Evolutionary conservation across 495 filamentous ascomycete genomes (phyloP), one percentile per base, ranked within the genome.

Genomic region (Tirmania nivea): DNA sequence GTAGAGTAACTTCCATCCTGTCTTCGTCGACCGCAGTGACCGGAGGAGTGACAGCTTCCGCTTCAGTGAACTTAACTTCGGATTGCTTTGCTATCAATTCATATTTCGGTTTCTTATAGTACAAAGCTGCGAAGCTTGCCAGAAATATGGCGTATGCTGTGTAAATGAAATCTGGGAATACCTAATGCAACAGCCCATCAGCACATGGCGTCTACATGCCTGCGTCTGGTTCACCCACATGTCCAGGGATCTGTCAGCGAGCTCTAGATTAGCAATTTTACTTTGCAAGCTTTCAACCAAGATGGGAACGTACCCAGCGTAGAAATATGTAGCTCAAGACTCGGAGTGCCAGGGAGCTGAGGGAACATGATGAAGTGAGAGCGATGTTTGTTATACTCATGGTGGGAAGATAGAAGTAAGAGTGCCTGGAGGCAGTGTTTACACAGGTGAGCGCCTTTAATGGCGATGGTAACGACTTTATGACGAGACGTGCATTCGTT

Each of bases 81-180:
- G 80, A 65, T 48, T 79, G 71, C 53, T 80, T 78, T 2, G 66
- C 69, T 5, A 83, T 60, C 10, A 83, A 60, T 31, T 76, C 69
- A 61, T 78, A 79, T 51, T 73, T 71, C 7, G 78, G 68, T 52
- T 76, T 76, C 2, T 71, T 70, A 14, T 72, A 62, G 59, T 76
- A 77, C 53, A 69, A 72, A 42, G 73, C 68, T 37, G 83, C 60
- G 58, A 89, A 80, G 2, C 80, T 74, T 1, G 84, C 71, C 0
- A 83, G 54, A 63, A 94, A 94, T 47, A 92, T 64, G 3, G 75
- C 80, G 49, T 86, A 75, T 0, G 81, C 69, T 1, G 84, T 76
- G 56, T 82, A 78, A 52, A 92, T 73, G 2, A 80, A 62, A 1
- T 77, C 75, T 34, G 81, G 76, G 51, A 83, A 71, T 37, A 71